Conservation (phyloP, 1,139 yeast species). For the Debaryomyces coudertii region DNA sequence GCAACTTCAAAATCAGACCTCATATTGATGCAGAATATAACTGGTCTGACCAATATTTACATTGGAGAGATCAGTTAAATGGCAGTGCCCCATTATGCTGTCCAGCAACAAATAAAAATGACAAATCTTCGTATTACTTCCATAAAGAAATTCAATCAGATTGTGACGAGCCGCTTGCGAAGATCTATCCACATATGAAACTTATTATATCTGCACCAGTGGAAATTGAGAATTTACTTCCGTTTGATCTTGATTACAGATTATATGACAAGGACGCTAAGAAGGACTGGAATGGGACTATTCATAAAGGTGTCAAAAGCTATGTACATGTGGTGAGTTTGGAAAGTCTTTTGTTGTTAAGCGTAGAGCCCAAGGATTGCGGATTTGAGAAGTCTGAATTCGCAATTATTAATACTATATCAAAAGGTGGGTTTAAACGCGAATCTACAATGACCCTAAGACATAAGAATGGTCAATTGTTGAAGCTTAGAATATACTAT, state of each 20-base stretch:
- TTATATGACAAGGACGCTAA: slow-evolving; percentile 78
- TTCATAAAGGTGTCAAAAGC: slow-evolving; percentile 66
- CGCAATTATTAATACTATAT: slow-evolving; percentile 72
- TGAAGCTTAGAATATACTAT: slow-evolving; percentile 69
- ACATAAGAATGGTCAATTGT: slow-evolving; percentile 65
- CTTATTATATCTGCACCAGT: slow-evolving; percentile 83
- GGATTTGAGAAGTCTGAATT: slow-evolving; percentile 76
- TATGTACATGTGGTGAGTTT: slow-evolving; percentile 83
- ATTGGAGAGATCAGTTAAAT: slow-evolving; percentile 68
- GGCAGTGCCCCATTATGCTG: slow-evolving; percentile 64
- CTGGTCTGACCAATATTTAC: slow-evolving; percentile 66
- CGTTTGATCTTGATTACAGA: slow-evolving; percentile 76
- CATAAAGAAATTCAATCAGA: slow-evolving; percentile 74
- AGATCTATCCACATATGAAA: slow-evolving; percentile 83
- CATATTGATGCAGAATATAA: slow-evolving; percentile 51
- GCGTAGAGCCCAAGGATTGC: slow-evolving; percentile 68
- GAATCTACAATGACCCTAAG: slow-evolving; percentile 56
- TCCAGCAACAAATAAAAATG: slow-evolving; percentile 39
- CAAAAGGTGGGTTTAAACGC: slow-evolving; percentile 53
- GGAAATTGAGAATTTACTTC: slow-evolving; percentile 81
- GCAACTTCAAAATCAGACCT: slow-evolving; percentile 65
- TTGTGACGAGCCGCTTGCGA: slow-evolving; percentile 65
- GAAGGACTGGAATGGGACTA: slow-evolving; percentile 66
- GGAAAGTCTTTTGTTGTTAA: slow-evolving; percentile 67
- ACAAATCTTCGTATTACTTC: slow-evolving; percentile 59